These are phyloP conservation scores for Persicaria maculosa DNA, from an alignment of 148 eudicot species.

Conservation along the genomic window DNA sequence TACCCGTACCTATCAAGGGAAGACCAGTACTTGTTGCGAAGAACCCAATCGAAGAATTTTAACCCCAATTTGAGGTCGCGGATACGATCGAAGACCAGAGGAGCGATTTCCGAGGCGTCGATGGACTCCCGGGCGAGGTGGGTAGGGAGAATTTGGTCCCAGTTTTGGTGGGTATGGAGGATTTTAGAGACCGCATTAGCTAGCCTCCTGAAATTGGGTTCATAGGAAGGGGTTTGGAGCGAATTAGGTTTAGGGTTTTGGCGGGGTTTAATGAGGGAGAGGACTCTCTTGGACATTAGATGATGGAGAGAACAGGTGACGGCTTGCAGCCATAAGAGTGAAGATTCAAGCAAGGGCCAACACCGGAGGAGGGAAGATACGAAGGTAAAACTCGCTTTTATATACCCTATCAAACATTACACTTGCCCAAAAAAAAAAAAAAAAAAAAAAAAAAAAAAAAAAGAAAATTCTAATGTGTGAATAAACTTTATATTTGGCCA, in stretches of 20 bases:
- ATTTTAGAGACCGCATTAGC: conserved; percentile 45
- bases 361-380: too few relatives aligned
- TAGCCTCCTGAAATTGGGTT: conserved; percentile 34
- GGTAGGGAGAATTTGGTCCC: conserved; percentile 59
- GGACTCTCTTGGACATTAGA: conserved; percentile 65
- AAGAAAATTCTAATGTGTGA: too few relatives aligned
- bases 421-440: too few relatives aligned
- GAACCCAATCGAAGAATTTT: conserved; percentile 63
- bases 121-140: conserved; percentile 41
- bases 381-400: too few relatives aligned
- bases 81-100: conserved; percentile 65
- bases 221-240: conserved; percentile 19
- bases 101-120: conserved; percentile 68
- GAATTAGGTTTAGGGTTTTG: conserved; percentile 36
- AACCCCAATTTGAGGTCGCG: conserved; percentile 53
- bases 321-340: conserved; percentile 12
- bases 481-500: too few relatives aligned
- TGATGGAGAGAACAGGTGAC: conserved; percentile 2
- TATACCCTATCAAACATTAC: too few relatives aligned
- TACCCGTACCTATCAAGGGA: conserved; percentile 60
- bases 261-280: conserved; percentile 65
- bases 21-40: conserved; percentile 33
- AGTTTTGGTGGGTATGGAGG: conserved; percentile 45
- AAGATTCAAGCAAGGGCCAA: neutral
- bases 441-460: too few relatives aligned